Conservation (phyloP, 805 yeast genomes). For the Candida yuanshanica region DNA sequence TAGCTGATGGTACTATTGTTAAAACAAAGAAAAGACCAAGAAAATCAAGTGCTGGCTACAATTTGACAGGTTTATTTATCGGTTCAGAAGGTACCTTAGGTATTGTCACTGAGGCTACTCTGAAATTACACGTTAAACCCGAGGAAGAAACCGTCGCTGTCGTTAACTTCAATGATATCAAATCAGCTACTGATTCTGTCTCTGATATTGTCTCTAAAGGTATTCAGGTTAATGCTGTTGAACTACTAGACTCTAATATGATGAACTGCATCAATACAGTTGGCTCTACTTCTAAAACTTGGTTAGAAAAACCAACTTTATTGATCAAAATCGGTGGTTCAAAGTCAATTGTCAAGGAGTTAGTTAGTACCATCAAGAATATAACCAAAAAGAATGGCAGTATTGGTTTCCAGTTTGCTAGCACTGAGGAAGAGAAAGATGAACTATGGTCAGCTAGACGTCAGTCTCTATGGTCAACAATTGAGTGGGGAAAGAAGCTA, state of each 20-base stretch:
- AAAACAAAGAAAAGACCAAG: slow-evolving; percentile 73
- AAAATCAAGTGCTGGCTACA: slow-evolving; percentile 76
- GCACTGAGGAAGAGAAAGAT: slow-evolving; percentile 52
- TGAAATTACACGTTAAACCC: slow-evolving; percentile 64
- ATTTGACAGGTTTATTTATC: slow-evolving; percentile 65
- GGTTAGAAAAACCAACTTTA: slow-evolving; percentile 57
- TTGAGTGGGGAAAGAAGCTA: slow-evolving; percentile 55
- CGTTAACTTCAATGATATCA: slow-evolving; percentile 59
- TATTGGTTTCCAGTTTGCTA: slow-evolving; percentile 56
- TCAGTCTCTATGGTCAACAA: slow-evolving; percentile 57
- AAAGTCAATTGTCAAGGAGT: slow-evolving; percentile 40
- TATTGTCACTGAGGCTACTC: slow-evolving; percentile 69
- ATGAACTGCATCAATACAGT: slow-evolving; percentile 59
- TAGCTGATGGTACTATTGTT: slow-evolving; percentile 74
- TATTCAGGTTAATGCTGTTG: slow-evolving; percentile 67
- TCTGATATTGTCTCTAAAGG: slow-evolving; percentile 57
- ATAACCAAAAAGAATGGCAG: slow-evolving; percentile 54
- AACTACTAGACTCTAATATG: slow-evolving; percentile 65
- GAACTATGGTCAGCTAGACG: slow-evolving; percentile 77
- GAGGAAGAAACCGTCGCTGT: slow-evolving; percentile 61
- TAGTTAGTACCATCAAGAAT: slow-evolving; percentile 38
- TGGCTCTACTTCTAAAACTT: slow-evolving; percentile 46
- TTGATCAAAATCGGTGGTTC: slow-evolving; percentile 61
- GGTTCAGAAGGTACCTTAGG: slow-evolving; percentile 83
- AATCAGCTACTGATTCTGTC: slow-evolving; percentile 68